phyloP scores from a whole-genome alignment of 2,329 filamentous ascomycete species.

The Cryphonectria nitschkei region DNA sequence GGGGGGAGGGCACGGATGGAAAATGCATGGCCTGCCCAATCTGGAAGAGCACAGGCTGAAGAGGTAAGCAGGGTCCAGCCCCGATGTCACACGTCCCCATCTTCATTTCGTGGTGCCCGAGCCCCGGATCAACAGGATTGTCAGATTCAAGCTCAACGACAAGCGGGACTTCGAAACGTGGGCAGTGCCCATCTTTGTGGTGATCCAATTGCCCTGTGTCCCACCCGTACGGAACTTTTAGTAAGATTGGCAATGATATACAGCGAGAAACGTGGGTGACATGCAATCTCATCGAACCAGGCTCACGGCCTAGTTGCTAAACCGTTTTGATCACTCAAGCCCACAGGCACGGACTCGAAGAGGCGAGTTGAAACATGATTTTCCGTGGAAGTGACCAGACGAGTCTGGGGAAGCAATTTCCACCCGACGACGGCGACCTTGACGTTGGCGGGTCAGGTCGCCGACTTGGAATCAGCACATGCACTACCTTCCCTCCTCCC shows the following conservation, averaged over 20 bases:
- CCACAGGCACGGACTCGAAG: not conserved
- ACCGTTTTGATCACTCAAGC: not conserved
- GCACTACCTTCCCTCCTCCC: not conserved
- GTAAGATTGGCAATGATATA: conserved; percentile 18
- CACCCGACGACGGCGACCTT: not conserved
- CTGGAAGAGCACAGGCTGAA: conserved; percentile 4
- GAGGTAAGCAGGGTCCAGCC: conserved; percentile 6
- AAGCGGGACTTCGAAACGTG: conserved; percentile 12
- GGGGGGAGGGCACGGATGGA: not conserved
- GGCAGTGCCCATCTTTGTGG: conserved; percentile 8
- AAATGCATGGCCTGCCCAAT: conserved; percentile 19
- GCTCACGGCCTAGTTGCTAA: not conserved
- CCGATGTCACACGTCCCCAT: conserved; percentile 14
- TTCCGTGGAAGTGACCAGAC: not conserved
- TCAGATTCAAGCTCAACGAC: conserved; percentile 8
- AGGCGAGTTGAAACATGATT: conserved; percentile 2
- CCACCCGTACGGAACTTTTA: conserved; percentile 6
- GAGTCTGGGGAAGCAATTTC: conserved; percentile 12
- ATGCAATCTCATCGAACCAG: not conserved
- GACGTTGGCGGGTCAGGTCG: conserved; percentile 10
- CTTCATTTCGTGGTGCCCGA: conserved; percentile 22
- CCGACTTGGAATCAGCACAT: not conserved
- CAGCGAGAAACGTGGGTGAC: conserved; percentile 6
- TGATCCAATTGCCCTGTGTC: not conserved
- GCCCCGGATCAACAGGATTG: conserved; percentile 14